Evolutionary conservation across 495 filamentous ascomycete genomes (phyloP), one percentile per base, ranked within the genome.

Genomic region (Daldinia grandis): DNA sequence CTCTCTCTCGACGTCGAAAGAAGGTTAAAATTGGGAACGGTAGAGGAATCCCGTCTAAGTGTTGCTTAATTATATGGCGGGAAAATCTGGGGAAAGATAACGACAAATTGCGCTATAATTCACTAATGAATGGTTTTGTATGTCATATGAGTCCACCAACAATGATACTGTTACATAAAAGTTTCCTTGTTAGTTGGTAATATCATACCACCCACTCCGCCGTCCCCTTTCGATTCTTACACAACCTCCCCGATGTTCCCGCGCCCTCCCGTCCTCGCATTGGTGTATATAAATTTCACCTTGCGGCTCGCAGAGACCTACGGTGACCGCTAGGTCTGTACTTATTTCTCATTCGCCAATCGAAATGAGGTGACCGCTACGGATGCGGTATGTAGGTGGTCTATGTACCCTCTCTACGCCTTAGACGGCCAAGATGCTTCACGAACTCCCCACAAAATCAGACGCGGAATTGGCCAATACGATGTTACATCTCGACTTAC

Each of bases 131-230:
- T 8, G 9, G 21, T 21, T 4, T 14, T 28, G 3, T 8, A 38
- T 40, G 28, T n/a, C 19, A 56, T 47, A 30, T 27, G 47, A 50
- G 25, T 42, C 50, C 60, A 61, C 30, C 31, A 19, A 4, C 31
- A n/a, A 12, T 15, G 10, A 42, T 71, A 30, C 42, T 47, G 33
- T 71, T 66, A 71, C 62, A 57, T 71, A 71, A 71, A 59, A 63
- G 68, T 24, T 58, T 71, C 58, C 4, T 33, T 37, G 35, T 15
- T n/a, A 17, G 31, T 42, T 15, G 27, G 19, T 7, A 53, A 31
- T 21, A 19, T 24, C 21, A 44, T 14, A 27, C 61, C 21, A 70
- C 63, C 47, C 61, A 62, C 67, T 56, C 27, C 54, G 49, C 49
- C 49, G 25, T 58, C 15, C 42, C 8, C 27, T 21, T 50, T 49